Evolutionary conservation across 2,329 filamentous ascomycete genomes (phyloP), one percentile per base, ranked within the genome.

Genomic region (Endoconidiophora polonica): DNA sequence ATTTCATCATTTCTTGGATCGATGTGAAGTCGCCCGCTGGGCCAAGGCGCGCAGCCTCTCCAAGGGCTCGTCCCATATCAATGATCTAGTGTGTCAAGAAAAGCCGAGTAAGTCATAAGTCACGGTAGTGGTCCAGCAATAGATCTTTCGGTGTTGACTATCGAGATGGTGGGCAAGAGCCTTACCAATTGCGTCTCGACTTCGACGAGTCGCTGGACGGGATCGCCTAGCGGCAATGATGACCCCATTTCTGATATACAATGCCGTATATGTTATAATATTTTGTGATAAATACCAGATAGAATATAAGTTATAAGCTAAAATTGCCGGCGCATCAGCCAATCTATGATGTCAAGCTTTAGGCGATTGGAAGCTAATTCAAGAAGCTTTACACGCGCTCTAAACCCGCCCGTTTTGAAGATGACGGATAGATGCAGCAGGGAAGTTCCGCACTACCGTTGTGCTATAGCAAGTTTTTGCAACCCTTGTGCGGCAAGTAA

Each of bases 1-100:
- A 59, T 48, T 66, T 65, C 58, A 57, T 60, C 38, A 57, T 59
- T 54, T 59, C 59, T 29, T 53, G 51, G 10, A 53, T 49, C 5
- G 47, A 43, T 5, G 51, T 53, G 24, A 46, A 43, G 20, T 53
- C 51, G 38, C 51, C 51, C 4, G 51, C 51, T 18, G 51, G 51
- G 6, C 51, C 51, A n/a, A 53, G 40, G 16, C 47, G 43, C n/a
- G 51, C 51, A 6, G 51, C 51, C 37, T 49, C 47, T 38, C 44
- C 38, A 37, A 53, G 42, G 12, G 47, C 47, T 37, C 47, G 44
- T 22, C 51, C 47, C 10, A 53, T 16, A 29, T 53, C 47, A 23
- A 53, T 53, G 16, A 53, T 53, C 51, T 53, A 26, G 22, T 2
- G 6, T 12, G 5, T 22, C 16, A 14, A 16, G 44, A 39, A 18